Evolutionary conservation across 139 green algal species (phyloP).

Genomic region (Spirogloea muscicola): DNA sequence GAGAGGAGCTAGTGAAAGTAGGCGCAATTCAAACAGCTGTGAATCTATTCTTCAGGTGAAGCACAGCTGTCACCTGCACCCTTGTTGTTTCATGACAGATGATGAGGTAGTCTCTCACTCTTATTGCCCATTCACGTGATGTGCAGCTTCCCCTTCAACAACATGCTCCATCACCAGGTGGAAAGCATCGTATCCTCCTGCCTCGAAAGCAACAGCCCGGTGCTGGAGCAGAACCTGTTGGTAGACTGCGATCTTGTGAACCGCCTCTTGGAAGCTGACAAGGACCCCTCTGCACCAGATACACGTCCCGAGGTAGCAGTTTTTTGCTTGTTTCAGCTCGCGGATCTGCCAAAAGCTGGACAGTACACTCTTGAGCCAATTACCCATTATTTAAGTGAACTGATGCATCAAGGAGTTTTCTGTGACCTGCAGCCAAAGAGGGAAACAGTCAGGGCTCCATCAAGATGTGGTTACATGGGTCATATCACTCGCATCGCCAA

Average conservation of each 20-base stretch:
- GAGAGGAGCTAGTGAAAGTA: constrained; percentile 26
- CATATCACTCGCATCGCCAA: constrained; percentile 43
- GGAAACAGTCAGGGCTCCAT: constrained; percentile 5
- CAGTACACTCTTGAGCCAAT: neutral
- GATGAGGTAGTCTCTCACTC: neutral
- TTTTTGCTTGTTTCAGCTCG: neutral
- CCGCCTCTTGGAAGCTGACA: constrained; percentile 19
- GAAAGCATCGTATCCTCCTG: constrained; percentile 42
- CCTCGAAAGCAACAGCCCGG: constrained; percentile 38
- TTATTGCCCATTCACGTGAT: neutral
- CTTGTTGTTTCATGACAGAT: neutral
- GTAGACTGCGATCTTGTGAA: constrained; percentile 32
- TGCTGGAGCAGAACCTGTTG: constrained; percentile 38
- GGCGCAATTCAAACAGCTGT: constrained; percentile 27
- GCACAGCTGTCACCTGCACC: neutral
- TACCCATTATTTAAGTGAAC: neutral
- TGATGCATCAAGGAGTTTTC: neutral
- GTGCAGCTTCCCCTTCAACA: constrained; percentile 54
- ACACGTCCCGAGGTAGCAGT: constrained; percentile 32
- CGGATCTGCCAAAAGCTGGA: too few relatives aligned
- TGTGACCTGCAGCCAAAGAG: constrained; percentile 23
- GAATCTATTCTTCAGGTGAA: constrained; percentile 46
- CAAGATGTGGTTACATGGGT: constrained; percentile 34
- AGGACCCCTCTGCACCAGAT: constrained; percentile 33
- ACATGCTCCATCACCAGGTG: constrained; percentile 53